Evolutionary conservation across 1,284 basidiomycete genomes (phyloP), one percentile per base, ranked within the genome.

Genomic region (Cryptococcus sp.): DNA sequence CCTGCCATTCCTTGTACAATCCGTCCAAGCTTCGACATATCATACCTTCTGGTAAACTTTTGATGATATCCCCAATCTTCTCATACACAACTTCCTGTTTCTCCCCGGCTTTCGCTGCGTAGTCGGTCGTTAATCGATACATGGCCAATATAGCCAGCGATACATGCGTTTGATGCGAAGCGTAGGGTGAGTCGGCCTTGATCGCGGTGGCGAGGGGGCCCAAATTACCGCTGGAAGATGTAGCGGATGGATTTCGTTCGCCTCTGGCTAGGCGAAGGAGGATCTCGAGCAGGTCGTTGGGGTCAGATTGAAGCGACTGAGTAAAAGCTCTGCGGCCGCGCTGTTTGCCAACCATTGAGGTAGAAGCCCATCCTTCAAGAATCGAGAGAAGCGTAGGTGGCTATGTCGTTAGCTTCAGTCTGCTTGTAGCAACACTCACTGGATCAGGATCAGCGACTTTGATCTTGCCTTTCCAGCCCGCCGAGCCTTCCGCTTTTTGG

Each of bases 381-480:
- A 94, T 82, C 18, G 84, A 86, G 76, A 83, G 82, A 37, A 98
- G 86, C 3, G 92, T 97, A 28, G 91, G 91, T 21, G 91, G 84
- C 87, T 92, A 28, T 5, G 16, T 10, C 35, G 43, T 28, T 5
- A 11, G 11, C 14, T 6, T 10, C 12, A 4, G 5, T 12, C 18
- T 11, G 4, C 11, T n/a, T n/a, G 21, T 6, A 3, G 22, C 4
- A 28, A 24, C 14, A 78, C 86, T 63, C 68, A 94, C 91, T 42
- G 91, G 87, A 75, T 98, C 94, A 46, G 94, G 93, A 76, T 97
- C 92, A 36, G 83, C 80, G 31, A 97, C 87, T 47, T 84, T 79
- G 50, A 97, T 86, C 73, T 93, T 94, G 71, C 85, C 28, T 31
- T 31, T 7, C 7, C 28, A 31, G 28, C 28, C 14, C n/a, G n/a